A percentile compares a stretch with the other conserved stretches of the same genome.
Evolutionary conservation across 2,329 filamentous ascomycete species (phyloP).

Genomic region (Gnomoniopsis smithogilvyi): DNA sequence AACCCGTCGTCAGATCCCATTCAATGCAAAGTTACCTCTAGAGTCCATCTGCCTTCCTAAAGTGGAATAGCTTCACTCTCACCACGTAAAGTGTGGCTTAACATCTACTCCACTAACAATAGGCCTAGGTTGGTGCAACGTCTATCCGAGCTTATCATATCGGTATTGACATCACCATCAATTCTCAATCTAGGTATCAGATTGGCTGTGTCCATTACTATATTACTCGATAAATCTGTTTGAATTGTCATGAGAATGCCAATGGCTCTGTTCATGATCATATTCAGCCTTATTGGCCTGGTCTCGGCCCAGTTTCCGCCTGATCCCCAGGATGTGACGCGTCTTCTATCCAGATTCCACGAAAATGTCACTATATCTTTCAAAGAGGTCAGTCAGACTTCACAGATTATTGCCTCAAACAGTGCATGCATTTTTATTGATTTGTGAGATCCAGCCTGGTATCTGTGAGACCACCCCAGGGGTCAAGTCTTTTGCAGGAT

Average conservation of each 20-base stretch:
- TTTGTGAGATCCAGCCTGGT: neutral
- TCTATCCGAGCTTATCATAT: too few relatives aligned
- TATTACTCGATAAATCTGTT: neutral
- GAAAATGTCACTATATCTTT: constrained; percentile 38
- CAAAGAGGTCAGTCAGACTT: constrained; percentile 33
- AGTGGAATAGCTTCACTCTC: too few relatives aligned
- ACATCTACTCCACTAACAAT: too few relatives aligned
- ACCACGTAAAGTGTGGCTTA: too few relatives aligned
- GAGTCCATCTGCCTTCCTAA: too few relatives aligned
- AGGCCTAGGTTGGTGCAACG: too few relatives aligned
- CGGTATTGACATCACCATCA: too few relatives aligned
- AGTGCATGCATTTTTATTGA: neutral
- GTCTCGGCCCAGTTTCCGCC: constrained; percentile 35
- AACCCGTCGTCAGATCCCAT: too few relatives aligned
- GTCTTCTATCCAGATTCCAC: constrained; percentile 35
- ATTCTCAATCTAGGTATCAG: too few relatives aligned
- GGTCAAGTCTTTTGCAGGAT: constrained; percentile 14
- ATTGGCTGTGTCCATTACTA: too few relatives aligned
- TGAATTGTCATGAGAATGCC: neutral
- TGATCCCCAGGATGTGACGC: constrained; percentile 31
- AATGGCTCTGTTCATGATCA: neutral
- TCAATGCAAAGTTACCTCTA: too few relatives aligned
- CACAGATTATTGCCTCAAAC: neutral
- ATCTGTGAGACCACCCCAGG: constrained; percentile 15
- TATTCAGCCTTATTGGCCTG: neutral